Evolutionary conservation across 192 early-diverging fungal genomes (phyloP), one percentile per base, ranked within the genome.

Genomic region (Entophlyctis luteolus): DNA sequence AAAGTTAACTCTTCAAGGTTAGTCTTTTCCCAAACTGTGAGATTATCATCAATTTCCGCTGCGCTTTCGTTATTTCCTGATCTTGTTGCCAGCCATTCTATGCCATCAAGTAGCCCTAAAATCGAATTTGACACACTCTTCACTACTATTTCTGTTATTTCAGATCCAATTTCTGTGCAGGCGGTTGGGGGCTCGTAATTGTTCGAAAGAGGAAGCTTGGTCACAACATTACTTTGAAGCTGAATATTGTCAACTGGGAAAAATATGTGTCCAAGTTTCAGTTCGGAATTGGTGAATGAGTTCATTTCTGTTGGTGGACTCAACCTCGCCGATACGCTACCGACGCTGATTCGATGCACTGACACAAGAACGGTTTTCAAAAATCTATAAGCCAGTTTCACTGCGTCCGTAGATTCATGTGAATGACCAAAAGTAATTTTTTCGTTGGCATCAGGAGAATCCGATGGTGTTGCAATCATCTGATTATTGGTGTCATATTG

Each of bases 51-150:
- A 35, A 1, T 34, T 47, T 55, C 71, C 20, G 23, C 33, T 2
- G 50, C 45, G 20, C 34, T 63, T 36, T n/a, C 42, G 12, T 31
- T 25, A n/a, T 32, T 39, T 4, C 5, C 65, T 75, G 75, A 79
- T 5, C 65, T 53, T n/a, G 65, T 70, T 16, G 72, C 77, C 3
- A 73, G 65, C 71, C 74, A 79, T 33, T 73, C 85, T n/a, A 94
- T 80, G 22, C 91, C 88, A 67, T 96, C 94, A 45, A 94, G 72
- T 68, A 93, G 87, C 14, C 85, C 80, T 55, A 86, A 90, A 46
- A 90, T 55, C 2, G 87, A 84, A 22, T 87, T 87, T 71, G 89
- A 77, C 70, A 94, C 90, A 0, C 87, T 81, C 6, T 59, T 37
- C 23, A 82, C 72, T 37, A 86, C 82, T 57, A 83, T 84, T 58